Evolutionary conservation across 306 rosid species (phyloP), one percentile per base, ranked within the genome.

Genomic region (Lathyrus aphaca): DNA sequence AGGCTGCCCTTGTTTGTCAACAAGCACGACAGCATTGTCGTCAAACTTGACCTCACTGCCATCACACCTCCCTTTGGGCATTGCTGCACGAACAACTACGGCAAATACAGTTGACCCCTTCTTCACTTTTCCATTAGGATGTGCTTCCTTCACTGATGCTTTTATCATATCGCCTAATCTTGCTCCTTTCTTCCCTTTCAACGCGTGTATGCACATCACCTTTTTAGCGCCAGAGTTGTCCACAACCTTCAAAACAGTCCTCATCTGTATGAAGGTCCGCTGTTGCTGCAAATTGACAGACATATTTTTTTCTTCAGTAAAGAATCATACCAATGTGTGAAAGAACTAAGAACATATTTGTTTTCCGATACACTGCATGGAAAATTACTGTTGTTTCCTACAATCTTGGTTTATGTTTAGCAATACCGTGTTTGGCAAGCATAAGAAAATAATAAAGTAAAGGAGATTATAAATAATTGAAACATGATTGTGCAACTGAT

Each of bases 31-130:
- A 5, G 91, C 96, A 62, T 91, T 91, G 74, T 91, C 97, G 63
- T 91, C 97, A 75, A 91, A 89, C 88, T 77, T 89, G 75, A 91
- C 96, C 86, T 91, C 97, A 40, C 96, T 93, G 69, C 98, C 96
- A 59, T 93, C 96, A 39, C 92, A 91, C 0, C 96, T 85, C 44
- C 97, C 92, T 50, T 45, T 68, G 73, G 75, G 96, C 97, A 88
- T 88, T 8, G 96, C 96, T 0, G 96, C 96, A 1, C 88, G 89
- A 42, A 91, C 97, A 15, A 91, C 93, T 25, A 91, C 96, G 4
- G 84, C 97, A 13, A 85, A 85, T 14, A 91, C 93, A 38, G 86
- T 90, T 61, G 80, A 79, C 49, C 97, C 96, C 72, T 88, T 91
- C 81, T 85, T 89, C 55, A 87, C 91, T 71, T 89, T 87, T 48